Percentiles rank a stretch among this genome's conserved stretches.
Evolutionary conservation across 1,284 basidiomycete genomes (phyloP).

Genomic region (Austroboletus novae-zelandiae): DNA sequence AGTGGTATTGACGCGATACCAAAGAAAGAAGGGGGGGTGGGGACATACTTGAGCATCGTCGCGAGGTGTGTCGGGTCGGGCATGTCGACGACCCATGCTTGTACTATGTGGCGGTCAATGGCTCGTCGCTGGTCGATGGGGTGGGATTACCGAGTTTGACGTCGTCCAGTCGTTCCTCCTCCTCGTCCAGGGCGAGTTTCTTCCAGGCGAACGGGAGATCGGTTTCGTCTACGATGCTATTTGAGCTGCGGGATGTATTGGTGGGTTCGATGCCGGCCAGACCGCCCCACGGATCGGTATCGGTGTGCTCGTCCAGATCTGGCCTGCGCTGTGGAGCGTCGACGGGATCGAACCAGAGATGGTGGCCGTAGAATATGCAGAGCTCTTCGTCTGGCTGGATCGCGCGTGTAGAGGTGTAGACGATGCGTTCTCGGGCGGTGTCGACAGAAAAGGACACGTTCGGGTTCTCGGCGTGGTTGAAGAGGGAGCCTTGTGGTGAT

Average conservation of each 20-base stretch:
- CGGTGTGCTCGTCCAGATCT: constrained; percentile 29
- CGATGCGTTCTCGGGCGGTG: constrained; percentile 55
- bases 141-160: constrained; percentile 48
- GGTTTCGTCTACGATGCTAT: constrained; percentile 50
- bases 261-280: constrained; percentile 33
- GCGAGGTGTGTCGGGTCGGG: constrained; percentile 62
- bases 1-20: not conserved
- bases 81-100: constrained; percentile 88
- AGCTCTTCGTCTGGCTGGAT: constrained; percentile 70
- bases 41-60: constrained; percentile 58
- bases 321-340: constrained; percentile 17
- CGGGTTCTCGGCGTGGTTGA: constrained; percentile 72
- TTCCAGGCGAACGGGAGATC: constrained; percentile 62
- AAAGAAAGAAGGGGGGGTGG: not conserved
- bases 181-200: constrained; percentile 50
- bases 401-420: constrained; percentile 56
- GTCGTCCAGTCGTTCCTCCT: constrained; percentile 58
- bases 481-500: constrained; percentile 60
- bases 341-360: constrained; percentile 58
- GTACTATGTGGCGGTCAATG: constrained; percentile 27
- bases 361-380: constrained; percentile 75
- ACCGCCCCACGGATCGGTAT: constrained; percentile 40
- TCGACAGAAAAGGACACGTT: constrained; percentile 73
- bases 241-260: constrained; percentile 24
- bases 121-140: not conserved